phyloP scores from a whole-genome alignment of 2,329 filamentous ascomycete species.

The Botrytis fragariae region DNA sequence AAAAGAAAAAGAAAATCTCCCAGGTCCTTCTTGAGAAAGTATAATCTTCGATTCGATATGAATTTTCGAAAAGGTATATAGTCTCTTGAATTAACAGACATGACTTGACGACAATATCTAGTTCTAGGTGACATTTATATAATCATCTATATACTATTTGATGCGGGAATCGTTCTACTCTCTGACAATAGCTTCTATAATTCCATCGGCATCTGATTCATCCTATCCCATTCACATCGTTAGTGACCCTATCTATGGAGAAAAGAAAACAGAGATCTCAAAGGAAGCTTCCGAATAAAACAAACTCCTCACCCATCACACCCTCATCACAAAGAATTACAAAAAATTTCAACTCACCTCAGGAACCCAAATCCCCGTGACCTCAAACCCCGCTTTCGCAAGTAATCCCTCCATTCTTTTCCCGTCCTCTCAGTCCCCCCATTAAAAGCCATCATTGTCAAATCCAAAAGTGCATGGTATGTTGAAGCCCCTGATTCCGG shows the following conservation, averaged over 20 bases:
- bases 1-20: not conserved
- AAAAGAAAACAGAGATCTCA: fast-evolving
- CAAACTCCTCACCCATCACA: not conserved
- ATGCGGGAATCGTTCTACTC: not conserved
- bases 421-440: not conserved
- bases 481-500: not conserved
- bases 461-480: not conserved
- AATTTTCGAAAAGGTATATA: not conserved
- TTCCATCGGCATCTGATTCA: not conserved
- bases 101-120: not conserved
- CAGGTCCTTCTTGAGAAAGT: not conserved
- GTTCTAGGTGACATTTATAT: not conserved
- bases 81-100: not conserved
- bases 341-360: not conserved
- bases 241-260: not conserved
- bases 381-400: not conserved
- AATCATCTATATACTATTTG: not conserved
- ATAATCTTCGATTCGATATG: not conserved
- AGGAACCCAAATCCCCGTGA: too few species aligned
- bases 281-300: not conserved
- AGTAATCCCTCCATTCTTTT: not conserved
- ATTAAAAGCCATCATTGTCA: not conserved
- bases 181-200: not conserved
- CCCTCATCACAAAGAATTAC: not conserved
- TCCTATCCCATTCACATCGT: not conserved